Conservation (phyloP, 2,329 filamentous ascomycete genomes). For the Bipolaris bicolor region DNA sequence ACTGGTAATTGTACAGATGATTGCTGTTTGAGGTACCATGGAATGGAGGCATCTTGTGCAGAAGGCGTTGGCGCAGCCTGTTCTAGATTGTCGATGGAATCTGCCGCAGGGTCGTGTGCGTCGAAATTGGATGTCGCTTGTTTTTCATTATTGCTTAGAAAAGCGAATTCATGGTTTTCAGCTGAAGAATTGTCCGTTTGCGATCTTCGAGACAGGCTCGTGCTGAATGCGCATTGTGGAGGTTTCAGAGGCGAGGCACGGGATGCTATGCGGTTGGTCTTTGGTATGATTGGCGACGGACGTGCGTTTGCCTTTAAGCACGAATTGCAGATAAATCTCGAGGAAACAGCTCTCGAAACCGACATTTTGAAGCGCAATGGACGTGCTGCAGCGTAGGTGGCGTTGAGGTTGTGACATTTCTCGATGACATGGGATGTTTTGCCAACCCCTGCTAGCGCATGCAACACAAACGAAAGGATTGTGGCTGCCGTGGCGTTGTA, state of each 20-base stretch:
- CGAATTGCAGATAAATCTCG: slow-evolving; percentile 32
- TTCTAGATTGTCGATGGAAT: background rate
- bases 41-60: slow-evolving; percentile 50
- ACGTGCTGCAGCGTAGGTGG: background rate
- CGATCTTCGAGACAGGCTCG: slow-evolving; percentile 18
- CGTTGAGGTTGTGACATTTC: slow-evolving; percentile 2
- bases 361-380: slow-evolving; percentile 26
- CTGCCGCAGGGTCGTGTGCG: slow-evolving; percentile 1
- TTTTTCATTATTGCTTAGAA: slow-evolving; percentile 10
- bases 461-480: background rate
- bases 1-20: slow-evolving; percentile 40
- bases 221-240: slow-evolving; percentile 30
- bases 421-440: slow-evolving; percentile 14
- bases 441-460: slow-evolving; percentile 2
- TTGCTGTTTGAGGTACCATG: slow-evolving; percentile 82
- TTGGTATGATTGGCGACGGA: background rate
- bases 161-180: slow-evolving; percentile 23
- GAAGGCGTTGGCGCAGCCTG: slow-evolving; percentile 14
- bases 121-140: background rate
- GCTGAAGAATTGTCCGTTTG: slow-evolving; percentile 21
- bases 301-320: slow-evolving; percentile 25
- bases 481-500: background rate
- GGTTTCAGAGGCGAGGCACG: slow-evolving; percentile 14
- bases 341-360: slow-evolving; percentile 28
- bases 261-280: slow-evolving; percentile 11